Percentiles rank a stretch among this genome's conserved stretches.
phyloP scores from a whole-genome alignment of 2,329 filamentous ascomycete genomes.

The Lasiodiplodia gonubiensis region DNA sequence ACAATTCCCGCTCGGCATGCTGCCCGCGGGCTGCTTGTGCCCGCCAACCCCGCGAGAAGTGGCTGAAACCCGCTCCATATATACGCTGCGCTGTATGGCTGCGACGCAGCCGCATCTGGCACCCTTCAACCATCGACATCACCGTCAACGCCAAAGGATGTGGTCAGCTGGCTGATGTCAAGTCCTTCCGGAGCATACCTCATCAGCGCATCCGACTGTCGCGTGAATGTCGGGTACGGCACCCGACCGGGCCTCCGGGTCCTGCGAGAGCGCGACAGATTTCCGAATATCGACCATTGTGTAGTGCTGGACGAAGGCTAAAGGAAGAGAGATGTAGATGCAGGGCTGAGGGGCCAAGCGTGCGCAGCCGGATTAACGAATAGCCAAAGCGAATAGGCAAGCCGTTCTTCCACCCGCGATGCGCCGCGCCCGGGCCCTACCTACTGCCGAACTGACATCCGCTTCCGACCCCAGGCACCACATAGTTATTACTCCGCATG shows the following conservation, averaged over 20 bases:
- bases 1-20: neutral
- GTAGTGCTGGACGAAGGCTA: neutral
- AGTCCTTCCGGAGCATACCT: neutral
- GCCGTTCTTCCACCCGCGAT: constrained; percentile 7
- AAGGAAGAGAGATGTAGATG: neutral
- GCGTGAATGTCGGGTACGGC: constrained; percentile 7
- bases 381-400: constrained; percentile 18
- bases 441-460: constrained; percentile 23
- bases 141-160: neutral
- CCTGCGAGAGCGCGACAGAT: neutral
- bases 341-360: neutral
- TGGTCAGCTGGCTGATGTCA: constrained; percentile 4
- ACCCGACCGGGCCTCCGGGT: constrained; percentile 14
- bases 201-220: neutral
- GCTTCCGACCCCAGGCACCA: constrained; percentile 25
- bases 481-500: constrained; percentile 16
- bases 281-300: neutral
- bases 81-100: neutral
- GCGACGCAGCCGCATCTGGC: neutral
- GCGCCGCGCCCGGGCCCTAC: constrained; percentile 15
- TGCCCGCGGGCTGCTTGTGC: neutral
- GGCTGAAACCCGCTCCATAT: constrained; percentile 5
- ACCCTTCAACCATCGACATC: constrained; percentile 6
- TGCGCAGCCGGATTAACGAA: constrained; percentile 17
- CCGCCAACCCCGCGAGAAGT: neutral